phyloP scores from a whole-genome alignment of 2,329 filamentous ascomycete species.

The Colletotrichum scovillei region DNA sequence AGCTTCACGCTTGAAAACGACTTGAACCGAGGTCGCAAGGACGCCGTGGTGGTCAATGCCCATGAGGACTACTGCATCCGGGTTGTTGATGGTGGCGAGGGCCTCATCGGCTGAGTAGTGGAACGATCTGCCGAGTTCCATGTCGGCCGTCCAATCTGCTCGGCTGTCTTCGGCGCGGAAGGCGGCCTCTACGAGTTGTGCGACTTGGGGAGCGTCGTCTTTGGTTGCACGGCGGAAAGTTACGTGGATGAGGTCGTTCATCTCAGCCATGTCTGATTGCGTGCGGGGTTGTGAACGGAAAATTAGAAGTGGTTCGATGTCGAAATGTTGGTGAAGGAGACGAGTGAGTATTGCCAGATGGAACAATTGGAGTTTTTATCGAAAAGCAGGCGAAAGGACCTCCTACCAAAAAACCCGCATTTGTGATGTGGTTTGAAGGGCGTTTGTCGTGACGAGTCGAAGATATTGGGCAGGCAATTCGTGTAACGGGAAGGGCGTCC shows the following conservation, averaged over 20 bases:
- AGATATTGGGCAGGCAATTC: not conserved
- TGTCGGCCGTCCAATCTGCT: slow-evolving; percentile 48
- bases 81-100: slow-evolving; percentile 40
- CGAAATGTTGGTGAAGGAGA: not conserved
- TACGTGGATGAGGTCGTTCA: slow-evolving; percentile 37
- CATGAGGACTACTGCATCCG: slow-evolving; percentile 45
- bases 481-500: slow-evolving; percentile 1
- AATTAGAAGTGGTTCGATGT: not conserved
- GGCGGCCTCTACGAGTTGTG: slow-evolving; percentile 50
- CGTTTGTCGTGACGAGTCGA: not conserved
- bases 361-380: not conserved
- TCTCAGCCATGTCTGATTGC: not conserved
- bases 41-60: slow-evolving; percentile 37
- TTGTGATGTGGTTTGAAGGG: not conserved
- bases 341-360: not conserved
- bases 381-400: not conserved
- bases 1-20: slow-evolving; percentile 40
- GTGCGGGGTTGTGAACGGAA: not conserved
- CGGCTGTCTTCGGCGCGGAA: slow-evolving; percentile 53
- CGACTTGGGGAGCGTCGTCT: slow-evolving; percentile 49
- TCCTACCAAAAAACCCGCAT: not conserved
- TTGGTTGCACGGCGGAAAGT: slow-evolving; percentile 49
- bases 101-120: slow-evolving; percentile 40
- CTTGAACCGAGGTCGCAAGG: slow-evolving; percentile 43
- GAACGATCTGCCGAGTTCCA: slow-evolving; percentile 42